Conservation (phyloP, 768 basidiomycete species). For the Collybia mongolica region DNA sequence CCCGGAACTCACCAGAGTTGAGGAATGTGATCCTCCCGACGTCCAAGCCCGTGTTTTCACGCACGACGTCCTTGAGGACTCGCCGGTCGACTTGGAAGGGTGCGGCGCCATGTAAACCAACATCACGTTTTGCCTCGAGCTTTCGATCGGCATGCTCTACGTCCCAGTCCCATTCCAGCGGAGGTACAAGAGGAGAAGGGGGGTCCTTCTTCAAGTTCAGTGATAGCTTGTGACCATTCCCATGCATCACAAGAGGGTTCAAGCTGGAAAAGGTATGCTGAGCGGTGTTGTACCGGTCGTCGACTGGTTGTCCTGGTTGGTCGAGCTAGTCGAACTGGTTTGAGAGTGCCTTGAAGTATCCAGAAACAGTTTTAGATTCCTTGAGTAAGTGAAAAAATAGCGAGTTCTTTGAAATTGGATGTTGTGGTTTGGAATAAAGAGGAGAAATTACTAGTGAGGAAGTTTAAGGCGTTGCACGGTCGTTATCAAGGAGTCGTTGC, state of each 20-base stretch:
- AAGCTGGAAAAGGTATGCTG: too few relatives aligned
- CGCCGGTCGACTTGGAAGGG: constrained; percentile 78
- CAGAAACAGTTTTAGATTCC: neutral
- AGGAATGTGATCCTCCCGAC: constrained; percentile 74
- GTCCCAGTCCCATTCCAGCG: constrained; percentile 69
- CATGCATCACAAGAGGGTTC: constrained; percentile 28
- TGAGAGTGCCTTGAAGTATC: neutral
- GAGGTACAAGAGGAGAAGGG: constrained; percentile 13
- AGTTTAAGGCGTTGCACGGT: too few relatives aligned
- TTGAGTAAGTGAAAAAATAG: too few relatives aligned
- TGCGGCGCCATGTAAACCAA: constrained; percentile 54
- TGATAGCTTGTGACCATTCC: constrained; percentile 22
- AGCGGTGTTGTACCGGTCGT: constrained; percentile 12
- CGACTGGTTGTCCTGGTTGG: constrained; percentile 2
- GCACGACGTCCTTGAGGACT: constrained; percentile 74
- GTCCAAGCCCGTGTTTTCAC: constrained; percentile 63
- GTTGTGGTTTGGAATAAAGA: too few relatives aligned
- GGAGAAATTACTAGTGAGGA: too few relatives aligned
- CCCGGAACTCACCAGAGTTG: constrained; percentile 58
- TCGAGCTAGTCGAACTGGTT: constrained; percentile 6
- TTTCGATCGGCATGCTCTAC: constrained; percentile 69
- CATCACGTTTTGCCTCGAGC: constrained; percentile 63
- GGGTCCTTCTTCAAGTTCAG: constrained; percentile 12
- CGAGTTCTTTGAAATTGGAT: too few relatives aligned
- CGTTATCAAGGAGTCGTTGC: too few relatives aligned